phyloP scores from a whole-genome alignment of 2,329 filamentous ascomycete genomes.

The Epichloe baconii region DNA sequence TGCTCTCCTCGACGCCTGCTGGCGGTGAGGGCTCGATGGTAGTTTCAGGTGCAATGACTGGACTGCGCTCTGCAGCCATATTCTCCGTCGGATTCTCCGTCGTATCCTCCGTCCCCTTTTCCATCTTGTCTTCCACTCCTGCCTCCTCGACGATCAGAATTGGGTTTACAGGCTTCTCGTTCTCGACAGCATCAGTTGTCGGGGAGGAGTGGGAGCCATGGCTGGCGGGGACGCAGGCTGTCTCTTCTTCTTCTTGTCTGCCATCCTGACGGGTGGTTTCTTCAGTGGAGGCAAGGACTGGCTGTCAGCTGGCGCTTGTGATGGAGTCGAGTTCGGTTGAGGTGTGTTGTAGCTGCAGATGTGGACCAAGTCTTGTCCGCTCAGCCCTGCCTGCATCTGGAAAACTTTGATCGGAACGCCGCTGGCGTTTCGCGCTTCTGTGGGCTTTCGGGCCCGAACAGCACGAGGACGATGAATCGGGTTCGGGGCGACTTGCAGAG shows the following conservation, averaged over 20 bases:
- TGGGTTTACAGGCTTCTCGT: constrained; percentile 21
- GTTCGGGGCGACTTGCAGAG: constrained; percentile 23
- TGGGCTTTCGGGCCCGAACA: constrained; percentile 9
- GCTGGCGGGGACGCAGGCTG: constrained; percentile 11
- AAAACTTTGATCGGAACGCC: constrained; percentile 31
- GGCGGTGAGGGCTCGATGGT: not conserved
- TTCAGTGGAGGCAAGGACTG: constrained; percentile 15
- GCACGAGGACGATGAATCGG: constrained; percentile 11
- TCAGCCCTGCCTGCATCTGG: constrained; percentile 22
- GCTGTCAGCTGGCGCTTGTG: constrained; percentile 6
- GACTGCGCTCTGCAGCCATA: constrained; percentile 2
- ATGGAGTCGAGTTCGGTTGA: constrained; percentile 7
- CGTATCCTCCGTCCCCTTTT: not conserved
- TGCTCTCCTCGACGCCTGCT: not conserved
- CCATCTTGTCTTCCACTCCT: not conserved
- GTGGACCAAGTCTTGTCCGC: constrained; percentile 23
- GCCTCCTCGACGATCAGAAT: not conserved
- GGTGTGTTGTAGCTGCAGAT: constrained; percentile 21
- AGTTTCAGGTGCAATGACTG: constrained; percentile 3
- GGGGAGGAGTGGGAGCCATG: constrained; percentile 25
- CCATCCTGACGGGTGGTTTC: constrained; percentile 8
- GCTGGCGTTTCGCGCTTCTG: constrained; percentile 21
- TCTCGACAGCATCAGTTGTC: constrained; percentile 25
- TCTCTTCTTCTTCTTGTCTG: constrained; percentile 11
- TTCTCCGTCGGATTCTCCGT: not conserved